Base-by-base conservation (phyloP, 495 filamentous ascomycete species). In the Cetradonia linearis region DNA sequence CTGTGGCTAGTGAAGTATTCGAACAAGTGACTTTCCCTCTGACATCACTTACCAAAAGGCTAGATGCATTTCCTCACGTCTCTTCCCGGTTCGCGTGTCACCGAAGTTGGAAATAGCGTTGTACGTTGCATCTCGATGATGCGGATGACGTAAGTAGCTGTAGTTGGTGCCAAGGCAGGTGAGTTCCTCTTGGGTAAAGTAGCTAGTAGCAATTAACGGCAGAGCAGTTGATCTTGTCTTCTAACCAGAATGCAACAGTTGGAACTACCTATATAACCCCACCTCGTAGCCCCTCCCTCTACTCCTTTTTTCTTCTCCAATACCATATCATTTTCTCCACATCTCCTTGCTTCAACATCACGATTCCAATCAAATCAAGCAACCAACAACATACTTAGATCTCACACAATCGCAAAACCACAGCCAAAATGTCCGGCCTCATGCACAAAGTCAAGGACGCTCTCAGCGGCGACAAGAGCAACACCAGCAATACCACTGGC, bases 391-490 rank as follows among this genome's bases (percentile, higher is more conserved):
- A 36, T 5, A 20, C 4, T 10, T 16, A 5, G 33, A 31, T 31
- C 0, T 14, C 7, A 59, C 23, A 62, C n/a, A 60, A 40, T 4
- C 38, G 38, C 13, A 18, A 10, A 1, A 18, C 10, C 5, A 28
- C 31, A 37, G 40, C 64, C 74, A 83, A 65, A 66, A 88, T 88
- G 85, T 86, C 83, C 28, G 70, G 74, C 61, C 70, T 89, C 62
- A 69, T 87, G 65, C 79, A 89, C 76, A 90, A 89, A 67, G 77
- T 87, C 72, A 89, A 88, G 74, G 81, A 88, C 38, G 83, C 78
- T 67, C 63, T 90, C 59, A 65, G 72, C 57, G 72, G 80, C 70
- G 67, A 76, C 59, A 58, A 63, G 25, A 20, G 34, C 7, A 13
- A 46, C 28, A 58, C 23, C 14, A 38, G 16, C 16, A 16, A 10